Base-by-base conservation (phyloP, 176 grass and related monocot species). In the Coix lacrymajobi region DNA sequence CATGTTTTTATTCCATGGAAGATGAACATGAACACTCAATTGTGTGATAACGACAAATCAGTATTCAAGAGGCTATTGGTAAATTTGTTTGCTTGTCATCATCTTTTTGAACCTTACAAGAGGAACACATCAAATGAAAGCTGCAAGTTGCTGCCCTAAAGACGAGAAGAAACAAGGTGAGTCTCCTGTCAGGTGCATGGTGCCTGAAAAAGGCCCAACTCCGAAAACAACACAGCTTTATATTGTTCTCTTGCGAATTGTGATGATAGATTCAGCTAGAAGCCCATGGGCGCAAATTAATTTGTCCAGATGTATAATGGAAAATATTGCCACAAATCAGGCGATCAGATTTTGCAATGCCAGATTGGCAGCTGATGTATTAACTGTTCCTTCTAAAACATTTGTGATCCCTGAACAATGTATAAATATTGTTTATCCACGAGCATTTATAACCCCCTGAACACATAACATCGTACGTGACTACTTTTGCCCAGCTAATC, bases 1-100 rank as follows among this genome's bases (percentile, higher is more conserved):
- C 48, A 17, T 94, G 90, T 66, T 83, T 83, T 31, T 41, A 74
- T 38, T 28, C 20, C 25, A 22, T 44, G 31, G 79, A 86, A 67
- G 57, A 54, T 54, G 51, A 83, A 20, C 25, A 20, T 62, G 75
- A 8, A 22, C 17, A 38, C 5, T 69, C 48, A 57, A 25, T 63
- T 63, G 71, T 63, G 68, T 89, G 25, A 63, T 40, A 12, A 52
- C n/a, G 15, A 20, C 19, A 61, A 38, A 48, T 26, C 3, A 8
- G 58, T 30, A 26, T 75, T 12, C 22, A 80, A 60, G 72, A 28
- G 3, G 49, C n/a, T 51, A 20, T 37, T 17, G 22, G 19, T 15
- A n/a, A 43, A n/a, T 33, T 0, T 16, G 43, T 30, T 76, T 31
- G 8, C 30, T 26, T 29, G 10, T 28, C 80, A 22, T n/a, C 15